These are phyloP conservation scores for Handroanthus guayacan DNA, from an alignment of 257 asterid species.

Conservation along the genomic window DNA sequence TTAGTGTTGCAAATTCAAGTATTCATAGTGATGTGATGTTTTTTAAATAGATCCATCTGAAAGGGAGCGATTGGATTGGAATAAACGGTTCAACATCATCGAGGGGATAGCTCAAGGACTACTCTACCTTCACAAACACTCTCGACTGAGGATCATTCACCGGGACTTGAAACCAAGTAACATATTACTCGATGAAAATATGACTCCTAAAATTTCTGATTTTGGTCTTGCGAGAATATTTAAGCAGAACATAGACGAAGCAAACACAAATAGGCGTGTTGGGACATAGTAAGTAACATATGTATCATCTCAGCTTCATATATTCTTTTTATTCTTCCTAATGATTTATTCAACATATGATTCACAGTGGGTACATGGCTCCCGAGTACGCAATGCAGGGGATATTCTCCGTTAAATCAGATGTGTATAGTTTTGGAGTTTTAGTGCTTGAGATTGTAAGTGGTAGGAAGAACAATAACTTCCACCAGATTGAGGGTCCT, in stretches of 20 bases:
- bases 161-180: slow-evolving; percentile 69
- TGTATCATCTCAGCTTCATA: not conserved
- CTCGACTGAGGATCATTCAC: slow-evolving; percentile 63
- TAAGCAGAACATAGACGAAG: slow-evolving; percentile 50
- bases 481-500: slow-evolving; percentile 53
- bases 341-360: not conserved
- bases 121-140: slow-evolving; percentile 69
- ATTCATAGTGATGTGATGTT: not conserved
- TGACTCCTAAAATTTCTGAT: slow-evolving; percentile 75
- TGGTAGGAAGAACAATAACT: slow-evolving; percentile 57
- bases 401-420: slow-evolving; percentile 65
- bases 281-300: slow-evolving; percentile 63
- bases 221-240: slow-evolving; percentile 74
- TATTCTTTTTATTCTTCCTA: not conserved
- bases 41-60: slow-evolving; percentile 35
- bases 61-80: slow-evolving; percentile 46
- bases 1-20: too few relatives aligned
- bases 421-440: slow-evolving; percentile 68
- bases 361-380: slow-evolving; percentile 70
- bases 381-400: slow-evolving; percentile 80
- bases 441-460: slow-evolving; percentile 62
- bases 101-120: slow-evolving; percentile 67
- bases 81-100: slow-evolving; percentile 43
- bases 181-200: slow-evolving; percentile 59
- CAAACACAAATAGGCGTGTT: slow-evolving; percentile 55